Conservation (phyloP, 768 basidiomycete genomes). For the Daedaleopsis sinensis region DNA sequence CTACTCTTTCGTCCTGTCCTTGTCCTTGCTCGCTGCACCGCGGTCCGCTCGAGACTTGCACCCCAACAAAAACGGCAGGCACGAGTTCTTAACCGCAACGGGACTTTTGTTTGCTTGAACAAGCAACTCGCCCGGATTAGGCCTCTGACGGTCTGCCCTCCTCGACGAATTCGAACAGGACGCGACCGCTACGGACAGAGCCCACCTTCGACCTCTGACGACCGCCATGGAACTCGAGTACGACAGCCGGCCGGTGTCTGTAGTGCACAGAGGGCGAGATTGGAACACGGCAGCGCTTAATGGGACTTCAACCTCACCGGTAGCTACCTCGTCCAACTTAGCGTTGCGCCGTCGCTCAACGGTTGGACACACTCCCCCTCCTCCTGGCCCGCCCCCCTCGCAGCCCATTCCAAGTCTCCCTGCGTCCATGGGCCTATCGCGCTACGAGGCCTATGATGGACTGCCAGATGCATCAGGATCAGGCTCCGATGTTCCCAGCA, state of each 20-base stretch:
- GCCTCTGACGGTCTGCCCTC: constrained; percentile 11
- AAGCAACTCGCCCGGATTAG: constrained; percentile 23
- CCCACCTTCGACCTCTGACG: constrained; percentile 1
- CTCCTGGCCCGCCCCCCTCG: constrained; percentile 71
- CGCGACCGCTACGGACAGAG: constrained; percentile 5
- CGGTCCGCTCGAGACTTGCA: constrained; percentile 1
- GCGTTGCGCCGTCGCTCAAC: constrained; percentile 69
- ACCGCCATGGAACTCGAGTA: constrained; percentile 29
- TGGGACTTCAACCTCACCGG: constrained; percentile 16
- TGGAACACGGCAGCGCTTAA: constrained; percentile 23
- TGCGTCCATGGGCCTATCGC: constrained; percentile 31
- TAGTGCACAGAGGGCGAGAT: constrained; percentile 28
- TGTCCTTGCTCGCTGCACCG: not conserved
- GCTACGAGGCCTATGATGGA: constrained; percentile 33
- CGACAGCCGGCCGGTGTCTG: constrained; percentile 29
- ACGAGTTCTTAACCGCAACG: constrained; percentile 21
- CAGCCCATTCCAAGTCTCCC: constrained; percentile 77
- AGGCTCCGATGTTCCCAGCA: constrained; percentile 22
- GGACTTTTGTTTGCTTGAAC: constrained; percentile 24
- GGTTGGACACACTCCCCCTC: constrained; percentile 50
- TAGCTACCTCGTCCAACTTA: constrained; percentile 29
- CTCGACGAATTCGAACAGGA: constrained; percentile 1
- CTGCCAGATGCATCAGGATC: constrained; percentile 23
- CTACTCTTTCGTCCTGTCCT: not conserved
- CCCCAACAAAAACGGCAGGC: constrained; percentile 6